These are phyloP conservation scores for Pleurotus platypus DNA, from an alignment of 768 basidiomycete genomes.

Conservation along the genomic window DNA sequence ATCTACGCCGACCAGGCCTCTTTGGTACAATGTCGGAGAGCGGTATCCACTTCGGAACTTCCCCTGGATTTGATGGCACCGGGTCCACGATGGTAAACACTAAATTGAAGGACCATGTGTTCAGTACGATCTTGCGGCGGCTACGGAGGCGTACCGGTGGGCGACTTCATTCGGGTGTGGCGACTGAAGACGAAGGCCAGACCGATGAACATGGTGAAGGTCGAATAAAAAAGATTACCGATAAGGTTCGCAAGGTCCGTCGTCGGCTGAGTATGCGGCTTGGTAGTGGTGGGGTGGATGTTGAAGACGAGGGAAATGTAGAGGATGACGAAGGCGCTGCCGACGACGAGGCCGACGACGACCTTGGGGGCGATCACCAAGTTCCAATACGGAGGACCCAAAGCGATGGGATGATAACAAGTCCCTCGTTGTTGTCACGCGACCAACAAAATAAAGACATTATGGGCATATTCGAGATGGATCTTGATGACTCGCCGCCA, in stretches of 20 bases:
- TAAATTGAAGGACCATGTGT: conserved; percentile 92
- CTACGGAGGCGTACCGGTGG: conserved; percentile 54
- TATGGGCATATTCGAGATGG: conserved; percentile 41
- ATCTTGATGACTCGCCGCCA: conserved; percentile 26
- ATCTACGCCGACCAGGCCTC: background rate
- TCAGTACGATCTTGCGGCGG: conserved; percentile 80
- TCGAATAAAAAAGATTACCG: background rate
- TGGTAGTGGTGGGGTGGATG: background rate
- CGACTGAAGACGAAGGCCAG: conserved; percentile 58
- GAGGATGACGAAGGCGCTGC: background rate
- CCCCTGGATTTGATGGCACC: conserved; percentile 70
- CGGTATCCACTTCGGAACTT: conserved; percentile 8
- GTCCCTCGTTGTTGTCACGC: conserved; percentile 28
- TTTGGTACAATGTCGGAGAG: background rate
- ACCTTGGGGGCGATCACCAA: background rate
- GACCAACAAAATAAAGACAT: conserved; percentile 28
- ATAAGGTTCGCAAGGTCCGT: conserved; percentile 5
- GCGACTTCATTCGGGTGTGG: conserved; percentile 30
- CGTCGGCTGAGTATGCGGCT: background rate
- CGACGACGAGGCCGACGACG: background rate
- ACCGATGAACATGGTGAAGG: conserved; percentile 9
- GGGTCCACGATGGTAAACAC: conserved; percentile 94
- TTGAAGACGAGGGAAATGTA: background rate
- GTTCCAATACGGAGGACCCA: conserved; percentile 53
- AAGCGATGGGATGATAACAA: conserved; percentile 53